phyloP scores from a whole-genome alignment of 768 basidiomycete species.

The Suillus alpinus region DNA sequence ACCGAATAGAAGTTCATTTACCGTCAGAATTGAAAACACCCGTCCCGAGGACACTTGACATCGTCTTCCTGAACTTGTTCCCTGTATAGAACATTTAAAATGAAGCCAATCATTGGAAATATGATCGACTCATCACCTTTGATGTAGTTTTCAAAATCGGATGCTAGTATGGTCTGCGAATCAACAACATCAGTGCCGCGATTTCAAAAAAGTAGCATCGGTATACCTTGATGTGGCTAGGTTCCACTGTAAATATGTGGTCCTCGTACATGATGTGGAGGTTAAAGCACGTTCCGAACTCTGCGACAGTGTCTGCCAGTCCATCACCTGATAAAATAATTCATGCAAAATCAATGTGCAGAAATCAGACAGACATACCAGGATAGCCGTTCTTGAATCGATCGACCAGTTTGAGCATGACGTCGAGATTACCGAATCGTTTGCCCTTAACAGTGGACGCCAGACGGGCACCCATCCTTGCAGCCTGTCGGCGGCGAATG shows the following conservation, averaged over 20 bases:
- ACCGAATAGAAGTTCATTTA: slow-evolving; percentile 17
- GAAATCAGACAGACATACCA: slow-evolving; percentile 31
- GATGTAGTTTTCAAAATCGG: slow-evolving; percentile 56
- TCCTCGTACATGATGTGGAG: slow-evolving; percentile 45
- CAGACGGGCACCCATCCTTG: slow-evolving; percentile 44
- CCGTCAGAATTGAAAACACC: slow-evolving; percentile 74
- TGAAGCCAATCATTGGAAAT: background rate
- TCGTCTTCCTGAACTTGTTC: slow-evolving; percentile 39
- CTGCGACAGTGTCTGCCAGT: slow-evolving; percentile 31
- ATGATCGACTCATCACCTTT: slow-evolving; percentile 40
- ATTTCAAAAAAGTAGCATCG: background rate
- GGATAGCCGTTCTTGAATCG: slow-evolving; percentile 45
- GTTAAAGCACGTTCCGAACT: slow-evolving; percentile 44
- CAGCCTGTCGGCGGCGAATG: slow-evolving; percentile 35
- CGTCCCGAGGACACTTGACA: slow-evolving; percentile 52
- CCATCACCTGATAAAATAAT: slow-evolving; percentile 38
- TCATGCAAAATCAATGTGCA: background rate
- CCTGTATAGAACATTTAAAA: slow-evolving; percentile 6
- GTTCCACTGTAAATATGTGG: slow-evolving; percentile 45
- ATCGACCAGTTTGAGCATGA: slow-evolving; percentile 35
- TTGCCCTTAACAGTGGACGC: slow-evolving; percentile 38
- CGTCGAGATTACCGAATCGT: slow-evolving; percentile 44
- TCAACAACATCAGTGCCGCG: background rate
- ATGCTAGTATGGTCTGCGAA: slow-evolving; percentile 43
- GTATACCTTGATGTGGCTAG: slow-evolving; percentile 50